phyloP scores from a whole-genome alignment of 805 yeast genomes.

The Isabelozyma rhagii region DNA sequence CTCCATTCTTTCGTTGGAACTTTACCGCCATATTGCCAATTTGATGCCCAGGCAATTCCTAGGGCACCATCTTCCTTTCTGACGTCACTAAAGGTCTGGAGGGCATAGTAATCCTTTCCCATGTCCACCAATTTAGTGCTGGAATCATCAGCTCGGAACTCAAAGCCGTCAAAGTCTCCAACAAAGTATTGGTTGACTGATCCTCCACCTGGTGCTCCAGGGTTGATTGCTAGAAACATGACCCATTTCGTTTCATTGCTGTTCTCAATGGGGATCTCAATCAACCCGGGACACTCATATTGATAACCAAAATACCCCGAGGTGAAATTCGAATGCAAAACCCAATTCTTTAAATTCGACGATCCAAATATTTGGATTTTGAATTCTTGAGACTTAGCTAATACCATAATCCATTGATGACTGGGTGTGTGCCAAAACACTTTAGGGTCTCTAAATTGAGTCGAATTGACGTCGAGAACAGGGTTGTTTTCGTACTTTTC shows the following conservation, averaged over 20 bases:
- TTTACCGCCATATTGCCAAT: conserved; percentile 37
- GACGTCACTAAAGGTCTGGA: conserved; percentile 29
- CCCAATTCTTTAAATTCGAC: conserved; percentile 21
- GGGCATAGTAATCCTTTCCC: conserved; percentile 39
- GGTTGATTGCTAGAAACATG: conserved; percentile 36
- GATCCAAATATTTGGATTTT: conserved; percentile 24
- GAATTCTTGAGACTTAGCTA: conserved; percentile 25
- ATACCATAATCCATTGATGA: conserved; percentile 25
- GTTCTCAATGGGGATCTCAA: conserved; percentile 22
- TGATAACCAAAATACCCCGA: conserved; percentile 31
- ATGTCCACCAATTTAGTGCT: conserved; percentile 20
- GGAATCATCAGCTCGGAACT: conserved; percentile 26
- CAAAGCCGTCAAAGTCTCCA: conserved; percentile 39
- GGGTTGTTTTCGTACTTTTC: conserved; percentile 24
- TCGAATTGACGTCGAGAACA: conserved; percentile 23
- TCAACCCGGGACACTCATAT: conserved; percentile 41
- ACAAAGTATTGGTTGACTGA: conserved; percentile 37
- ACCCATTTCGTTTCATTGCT: conserved; percentile 27
- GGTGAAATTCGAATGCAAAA: conserved; percentile 19
- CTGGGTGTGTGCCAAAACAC: conserved; percentile 29
- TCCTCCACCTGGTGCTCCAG: conserved; percentile 42
- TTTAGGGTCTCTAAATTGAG: conserved; percentile 34
- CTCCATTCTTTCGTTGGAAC: conserved; percentile 37
- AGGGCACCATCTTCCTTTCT: conserved; percentile 14
- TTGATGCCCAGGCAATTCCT: conserved; percentile 43